A percentile compares a stretch with the other conserved stretches of the same genome.
These are phyloP conservation scores for Zalaria sp. DNA, from an alignment of 2,329 filamentous ascomycete species.

Conservation along the genomic window DNA sequence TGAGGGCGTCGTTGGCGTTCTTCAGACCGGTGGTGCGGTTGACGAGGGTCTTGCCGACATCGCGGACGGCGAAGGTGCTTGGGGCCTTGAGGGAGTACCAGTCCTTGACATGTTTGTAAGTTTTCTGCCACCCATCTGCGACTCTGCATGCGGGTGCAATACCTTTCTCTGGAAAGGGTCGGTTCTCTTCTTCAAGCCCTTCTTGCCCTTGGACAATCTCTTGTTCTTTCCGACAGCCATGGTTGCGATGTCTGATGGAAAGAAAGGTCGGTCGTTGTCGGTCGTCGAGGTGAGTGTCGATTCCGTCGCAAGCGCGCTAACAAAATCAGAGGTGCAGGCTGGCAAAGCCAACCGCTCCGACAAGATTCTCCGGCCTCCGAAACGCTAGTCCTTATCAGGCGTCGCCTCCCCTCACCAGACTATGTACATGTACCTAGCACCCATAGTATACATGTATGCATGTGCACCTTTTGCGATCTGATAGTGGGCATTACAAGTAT, in stretches of 20 bases:
- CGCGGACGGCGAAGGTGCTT: conserved; percentile 87
- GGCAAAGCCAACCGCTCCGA: too few species aligned
- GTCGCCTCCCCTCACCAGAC: too few species aligned
- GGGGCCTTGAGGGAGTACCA: conserved; percentile 99
- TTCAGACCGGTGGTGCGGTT: conserved; percentile 99
- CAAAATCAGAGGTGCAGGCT: too few species aligned
- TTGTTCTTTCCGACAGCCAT: conserved; percentile 96
- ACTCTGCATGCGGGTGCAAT: conserved; percentile 1
- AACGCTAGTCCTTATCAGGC: too few species aligned
- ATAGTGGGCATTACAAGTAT: too few species aligned
- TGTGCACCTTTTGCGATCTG: too few species aligned
- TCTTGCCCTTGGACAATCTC: conserved; percentile 99
- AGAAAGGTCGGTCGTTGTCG: conserved; percentile 1
- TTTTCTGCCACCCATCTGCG: background rate
- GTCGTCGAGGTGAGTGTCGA: background rate
- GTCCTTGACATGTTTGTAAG: conserved; percentile 52
- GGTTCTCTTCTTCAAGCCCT: conserved; percentile 99
- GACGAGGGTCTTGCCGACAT: conserved; percentile 99
- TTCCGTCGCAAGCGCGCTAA: background rate
- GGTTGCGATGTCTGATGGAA: conserved; percentile 13
- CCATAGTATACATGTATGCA: too few species aligned
- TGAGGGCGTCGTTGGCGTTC: conserved; percentile 98
- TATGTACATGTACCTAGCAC: too few species aligned
- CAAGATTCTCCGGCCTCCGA: too few species aligned
- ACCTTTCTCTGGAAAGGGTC: conserved; percentile 65